Conservation (phyloP, 306 rosid genomes). For the Lagenaria siceraria region DNA sequence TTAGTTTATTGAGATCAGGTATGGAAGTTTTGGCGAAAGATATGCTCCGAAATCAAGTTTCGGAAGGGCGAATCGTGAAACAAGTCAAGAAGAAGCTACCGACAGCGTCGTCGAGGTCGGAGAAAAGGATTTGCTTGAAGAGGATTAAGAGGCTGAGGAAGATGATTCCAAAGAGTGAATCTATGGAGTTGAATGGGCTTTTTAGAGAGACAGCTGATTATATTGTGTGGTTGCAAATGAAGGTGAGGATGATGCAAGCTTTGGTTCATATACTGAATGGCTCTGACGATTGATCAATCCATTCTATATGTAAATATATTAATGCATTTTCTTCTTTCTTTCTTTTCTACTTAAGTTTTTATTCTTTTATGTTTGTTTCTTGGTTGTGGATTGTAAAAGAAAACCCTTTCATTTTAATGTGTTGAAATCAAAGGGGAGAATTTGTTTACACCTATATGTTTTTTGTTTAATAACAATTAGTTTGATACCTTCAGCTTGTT, state of each 20-base stretch:
- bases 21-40: neutral
- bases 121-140: slow-evolving; percentile 23
- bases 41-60: neutral
- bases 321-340: neutral
- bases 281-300: slow-evolving; percentile 3
- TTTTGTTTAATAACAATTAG: neutral
- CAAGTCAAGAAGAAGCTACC: neutral
- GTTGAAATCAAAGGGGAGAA: neutral
- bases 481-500: neutral
- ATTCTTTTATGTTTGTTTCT: neutral
- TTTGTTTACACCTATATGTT: neutral
- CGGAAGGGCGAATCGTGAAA: neutral
- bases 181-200: slow-evolving; percentile 55
- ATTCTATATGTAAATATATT: neutral
- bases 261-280: slow-evolving; percentile 48
- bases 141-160: slow-evolving; percentile 61
- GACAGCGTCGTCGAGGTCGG: slow-evolving; percentile 8
- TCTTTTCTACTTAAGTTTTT: neutral
- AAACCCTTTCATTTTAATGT: neutral
- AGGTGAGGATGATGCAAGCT: slow-evolving; percentile 69
- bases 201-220: slow-evolving; percentile 73
- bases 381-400: neutral
- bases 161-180: slow-evolving; percentile 34
- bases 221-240: slow-evolving; percentile 54
- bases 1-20: neutral